Conservation (phyloP, 1,284 basidiomycete species). For the Cutaneotrichosporon sp. region DNA sequence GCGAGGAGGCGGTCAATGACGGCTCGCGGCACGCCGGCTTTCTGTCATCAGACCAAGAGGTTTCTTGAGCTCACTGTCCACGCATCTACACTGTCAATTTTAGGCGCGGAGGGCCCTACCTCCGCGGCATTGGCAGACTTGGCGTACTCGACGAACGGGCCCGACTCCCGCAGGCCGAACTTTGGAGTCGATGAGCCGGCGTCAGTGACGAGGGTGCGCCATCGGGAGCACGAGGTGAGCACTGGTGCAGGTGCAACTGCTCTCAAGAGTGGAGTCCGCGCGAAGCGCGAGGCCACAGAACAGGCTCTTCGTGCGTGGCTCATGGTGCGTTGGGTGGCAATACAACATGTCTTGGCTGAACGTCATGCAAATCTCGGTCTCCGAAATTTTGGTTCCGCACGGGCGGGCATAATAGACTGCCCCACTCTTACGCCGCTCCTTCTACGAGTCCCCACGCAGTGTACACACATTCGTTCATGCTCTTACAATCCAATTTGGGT, state of each 20-base stretch:
- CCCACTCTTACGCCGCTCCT: background rate
- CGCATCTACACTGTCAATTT: slow-evolving; percentile 7
- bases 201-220: background rate
- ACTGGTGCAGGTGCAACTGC: background rate
- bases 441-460: background rate
- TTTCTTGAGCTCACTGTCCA: slow-evolving; percentile 18
- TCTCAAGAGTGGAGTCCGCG: background rate
- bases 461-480: slow-evolving; percentile 9
- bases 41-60: slow-evolving; percentile 15
- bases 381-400: slow-evolving; percentile 6
- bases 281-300: slow-evolving; percentile 4
- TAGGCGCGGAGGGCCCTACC: background rate
- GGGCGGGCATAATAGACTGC: background rate
- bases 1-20: slow-evolving; percentile 13
- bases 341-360: background rate
- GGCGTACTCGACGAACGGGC: background rate
- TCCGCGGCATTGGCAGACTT: background rate
- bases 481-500: slow-evolving; percentile 7
- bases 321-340: slow-evolving; percentile 5
- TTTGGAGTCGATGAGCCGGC: background rate
- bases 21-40: slow-evolving; percentile 10
- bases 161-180: background rate
- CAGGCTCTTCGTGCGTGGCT: slow-evolving; percentile 3
- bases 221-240: background rate
- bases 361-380: slow-evolving; percentile 5